These are phyloP conservation scores for Dioscorea alata DNA, from an alignment of 106 monocot species.

Conservation along the genomic window DNA sequence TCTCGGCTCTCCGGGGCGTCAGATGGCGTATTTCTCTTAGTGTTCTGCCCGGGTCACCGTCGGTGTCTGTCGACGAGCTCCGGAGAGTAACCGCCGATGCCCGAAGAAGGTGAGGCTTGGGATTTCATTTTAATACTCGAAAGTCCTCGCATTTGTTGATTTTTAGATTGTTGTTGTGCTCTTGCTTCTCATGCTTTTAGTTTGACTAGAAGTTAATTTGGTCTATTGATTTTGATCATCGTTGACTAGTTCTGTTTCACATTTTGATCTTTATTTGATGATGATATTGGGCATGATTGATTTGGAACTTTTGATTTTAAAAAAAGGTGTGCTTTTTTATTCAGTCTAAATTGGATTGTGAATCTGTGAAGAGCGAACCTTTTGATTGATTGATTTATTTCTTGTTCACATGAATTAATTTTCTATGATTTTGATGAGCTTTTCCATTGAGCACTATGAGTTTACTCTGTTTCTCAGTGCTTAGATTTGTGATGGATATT, in stretches of 20 bases:
- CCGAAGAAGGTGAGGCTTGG: conserved; percentile 51
- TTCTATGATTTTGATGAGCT: too few species aligned
- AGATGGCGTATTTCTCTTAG: conserved; percentile 79
- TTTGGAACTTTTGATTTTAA: too few species aligned
- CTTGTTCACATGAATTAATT: too few species aligned
- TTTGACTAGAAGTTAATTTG: neutral
- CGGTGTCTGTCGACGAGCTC: conserved; percentile 63
- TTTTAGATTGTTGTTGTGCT: neutral
- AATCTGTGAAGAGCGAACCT: too few species aligned
- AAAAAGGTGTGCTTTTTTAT: too few species aligned
- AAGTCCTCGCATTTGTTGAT: neutral
- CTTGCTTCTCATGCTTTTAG: neutral
- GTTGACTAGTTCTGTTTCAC: neutral
- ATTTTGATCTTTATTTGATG: neutral
- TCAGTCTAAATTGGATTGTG: too few species aligned
- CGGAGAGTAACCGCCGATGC: conserved; percentile 76
- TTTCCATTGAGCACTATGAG: too few species aligned
- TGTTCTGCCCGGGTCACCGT: conserved; percentile 52
- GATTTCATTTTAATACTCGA: neutral
- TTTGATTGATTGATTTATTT: too few species aligned
- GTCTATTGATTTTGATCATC: neutral
- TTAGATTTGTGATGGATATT: too few species aligned
- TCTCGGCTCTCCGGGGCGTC: conserved; percentile 58
- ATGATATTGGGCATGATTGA: too few species aligned
- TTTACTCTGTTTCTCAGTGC: too few species aligned